Evolutionary conservation across 352 stramenopile genomes (phyloP).

Genomic region (Phytophthora crassamura): DNA sequence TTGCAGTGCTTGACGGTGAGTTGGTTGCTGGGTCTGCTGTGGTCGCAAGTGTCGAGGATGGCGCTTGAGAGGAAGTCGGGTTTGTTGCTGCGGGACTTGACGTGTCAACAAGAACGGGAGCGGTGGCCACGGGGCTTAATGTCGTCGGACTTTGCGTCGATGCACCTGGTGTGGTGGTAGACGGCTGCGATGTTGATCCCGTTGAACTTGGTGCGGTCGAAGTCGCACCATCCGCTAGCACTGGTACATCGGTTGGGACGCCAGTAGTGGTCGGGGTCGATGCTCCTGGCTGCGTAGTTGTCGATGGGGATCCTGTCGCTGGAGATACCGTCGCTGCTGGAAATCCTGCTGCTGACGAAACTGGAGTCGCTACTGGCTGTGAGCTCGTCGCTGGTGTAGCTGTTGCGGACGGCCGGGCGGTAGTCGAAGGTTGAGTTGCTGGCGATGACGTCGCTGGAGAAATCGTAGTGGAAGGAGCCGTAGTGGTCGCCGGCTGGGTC

Average conservation of each 20-base stretch:
- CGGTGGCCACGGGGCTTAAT: constrained; percentile 6
- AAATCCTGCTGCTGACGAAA: constrained; percentile 3
- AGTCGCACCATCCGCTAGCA: constrained; percentile 19
- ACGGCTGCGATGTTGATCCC: constrained; percentile 1
- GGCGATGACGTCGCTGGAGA: too few relatives aligned
- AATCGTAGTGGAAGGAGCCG: too few relatives aligned
- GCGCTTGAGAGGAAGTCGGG: background rate
- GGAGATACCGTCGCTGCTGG: constrained; percentile 10
- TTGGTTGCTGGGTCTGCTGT: constrained; percentile 11
- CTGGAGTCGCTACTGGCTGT: constrained; percentile 4
- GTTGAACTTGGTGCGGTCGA: background rate
- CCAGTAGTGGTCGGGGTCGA: background rate
- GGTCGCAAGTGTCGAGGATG: background rate
- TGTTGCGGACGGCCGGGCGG: too few relatives aligned
- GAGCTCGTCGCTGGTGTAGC: constrained; percentile 6
- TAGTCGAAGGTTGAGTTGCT: too few relatives aligned
- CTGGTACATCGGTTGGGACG: constrained; percentile 9
- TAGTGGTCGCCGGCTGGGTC: constrained; percentile 2
- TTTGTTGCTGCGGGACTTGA: constrained; percentile 4
- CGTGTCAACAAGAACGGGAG: constrained; percentile 13
- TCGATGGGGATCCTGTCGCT: background rate
- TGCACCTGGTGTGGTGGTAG: background rate
- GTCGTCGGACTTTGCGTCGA: constrained; percentile 5
- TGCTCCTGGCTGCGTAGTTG: background rate
- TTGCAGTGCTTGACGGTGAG: constrained; percentile 1